These are phyloP conservation scores for Antrodiella citrinella DNA, from an alignment of 768 basidiomycete species.

Conservation along the genomic window DNA sequence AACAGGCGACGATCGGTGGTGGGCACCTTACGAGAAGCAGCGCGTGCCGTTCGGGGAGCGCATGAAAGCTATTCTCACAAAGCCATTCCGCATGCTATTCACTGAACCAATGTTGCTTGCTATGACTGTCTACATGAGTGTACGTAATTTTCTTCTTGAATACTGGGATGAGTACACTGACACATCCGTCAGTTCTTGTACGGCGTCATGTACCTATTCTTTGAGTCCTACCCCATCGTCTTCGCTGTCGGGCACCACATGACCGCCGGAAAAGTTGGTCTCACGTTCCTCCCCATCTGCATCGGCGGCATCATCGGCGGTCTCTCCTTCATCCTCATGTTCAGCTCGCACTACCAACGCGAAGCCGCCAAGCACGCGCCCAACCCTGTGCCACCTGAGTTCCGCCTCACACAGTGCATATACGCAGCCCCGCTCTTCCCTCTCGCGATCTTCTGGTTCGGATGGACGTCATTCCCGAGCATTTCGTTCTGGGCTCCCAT, in stretches of 20 bases:
- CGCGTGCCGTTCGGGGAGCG: conserved; percentile 33
- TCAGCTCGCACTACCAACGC: conserved; percentile 40
- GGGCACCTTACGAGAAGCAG: conserved; percentile 42
- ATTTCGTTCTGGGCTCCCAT: conserved; percentile 49
- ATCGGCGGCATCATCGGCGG: conserved; percentile 41
- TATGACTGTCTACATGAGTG: conserved; percentile 53
- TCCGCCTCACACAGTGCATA: conserved; percentile 41
- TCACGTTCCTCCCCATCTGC: conserved; percentile 48
- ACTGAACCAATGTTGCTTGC: conserved; percentile 64
- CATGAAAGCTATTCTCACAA: conserved; percentile 39
- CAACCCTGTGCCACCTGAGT: conserved; percentile 51
- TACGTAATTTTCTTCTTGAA: conserved; percentile 20
- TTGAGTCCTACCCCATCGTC: conserved; percentile 32
- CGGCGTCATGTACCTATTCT: background rate
- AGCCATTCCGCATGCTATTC: conserved; percentile 59
- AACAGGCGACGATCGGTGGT: conserved; percentile 43
- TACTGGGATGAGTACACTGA: too few species aligned
- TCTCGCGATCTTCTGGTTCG: conserved; percentile 59
- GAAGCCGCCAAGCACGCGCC: conserved; percentile 37
- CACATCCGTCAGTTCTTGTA: conserved; percentile 27
- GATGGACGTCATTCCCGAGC: conserved; percentile 51
- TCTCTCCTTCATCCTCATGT: conserved; percentile 35
- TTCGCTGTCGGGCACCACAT: conserved; percentile 44
- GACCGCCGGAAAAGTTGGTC: conserved; percentile 38
- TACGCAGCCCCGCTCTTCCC: conserved; percentile 44